Evolutionary conservation across 164 flowering plant genomes (phyloP), one percentile per base, ranked within the genome.

Genomic region (Cinnamomum chago): DNA sequence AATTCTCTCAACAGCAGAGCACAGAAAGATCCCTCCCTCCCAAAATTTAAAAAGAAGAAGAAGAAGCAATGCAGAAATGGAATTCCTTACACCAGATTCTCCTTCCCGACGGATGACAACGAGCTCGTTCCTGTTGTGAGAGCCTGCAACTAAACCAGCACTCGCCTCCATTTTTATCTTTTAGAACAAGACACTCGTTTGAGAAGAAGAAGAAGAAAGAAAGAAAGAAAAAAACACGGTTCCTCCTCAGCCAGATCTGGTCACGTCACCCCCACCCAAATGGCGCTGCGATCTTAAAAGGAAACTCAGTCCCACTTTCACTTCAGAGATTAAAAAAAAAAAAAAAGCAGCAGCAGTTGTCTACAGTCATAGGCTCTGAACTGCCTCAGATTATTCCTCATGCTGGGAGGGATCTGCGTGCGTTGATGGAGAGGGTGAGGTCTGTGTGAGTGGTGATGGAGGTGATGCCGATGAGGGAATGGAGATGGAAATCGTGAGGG

Each of bases 111-210:
- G 89, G 70, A 88, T 88, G 69, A 88, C 84, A 20, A 88, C 84
- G 1, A 88, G 85, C 72, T 88, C 92, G 64, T 88, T 84, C 78
- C 90, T 79, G 77, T 88, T 85, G 70, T 88, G 92, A 72, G 90
- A 85, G 18, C 92, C 92, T 6, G 89, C 90, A 33, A 88, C 86
- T 40, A 88, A 71, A 47, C 92, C 90, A 6, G 87, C 89, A 80
- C 86, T 78, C 23, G 83, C 92, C 80, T 88, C 87, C 92, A 88
- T 88, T 55, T 40, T 40, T 40, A 40, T 40, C 47, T 40, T 40
- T 24, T 7, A 40, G 47, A 40, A 40, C 11, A 40, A 40, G 17
- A 10, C 62, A n/a, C 60, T 55, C 60, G 60, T 9, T 40, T 40
- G 17, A 50, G 58, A 24, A 70, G 24, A 50, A 20, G 20, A 23